Evolutionary conservation across 176 grass and related monocot species (phyloP).

Genomic region (Pharus latifolius): DNA sequence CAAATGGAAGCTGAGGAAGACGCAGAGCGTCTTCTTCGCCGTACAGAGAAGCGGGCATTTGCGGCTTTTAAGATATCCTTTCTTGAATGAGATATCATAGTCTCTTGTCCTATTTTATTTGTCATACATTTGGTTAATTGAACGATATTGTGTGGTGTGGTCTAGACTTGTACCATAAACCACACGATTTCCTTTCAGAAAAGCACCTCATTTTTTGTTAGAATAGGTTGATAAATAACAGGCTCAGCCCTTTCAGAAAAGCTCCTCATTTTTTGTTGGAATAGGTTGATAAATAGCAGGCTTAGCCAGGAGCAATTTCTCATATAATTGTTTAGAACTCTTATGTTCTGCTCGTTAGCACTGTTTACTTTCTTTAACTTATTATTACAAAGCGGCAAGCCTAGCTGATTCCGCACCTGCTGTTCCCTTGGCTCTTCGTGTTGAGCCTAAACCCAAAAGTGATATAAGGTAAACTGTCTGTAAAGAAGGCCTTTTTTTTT

Average conservation of each 20-base stretch:
- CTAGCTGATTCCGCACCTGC: slow-evolving; percentile 70
- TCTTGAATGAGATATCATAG: background rate
- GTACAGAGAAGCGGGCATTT: slow-evolving; percentile 92
- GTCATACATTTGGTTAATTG: background rate
- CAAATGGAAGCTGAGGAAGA: slow-evolving; percentile 99
- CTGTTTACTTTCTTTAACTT: slow-evolving; percentile 41
- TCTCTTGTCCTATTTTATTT: background rate
- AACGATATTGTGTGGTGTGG: background rate
- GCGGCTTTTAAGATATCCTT: slow-evolving; percentile 99
- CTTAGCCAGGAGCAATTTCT: background rate
- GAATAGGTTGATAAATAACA: background rate
- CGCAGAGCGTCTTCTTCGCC: slow-evolving; percentile 78
- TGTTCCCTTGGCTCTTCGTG: slow-evolving; percentile 63
- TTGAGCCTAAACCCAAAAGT: slow-evolving; percentile 91
- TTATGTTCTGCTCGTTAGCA: background rate
- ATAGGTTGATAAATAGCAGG: background rate
- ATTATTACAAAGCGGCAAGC: slow-evolving; percentile 69
- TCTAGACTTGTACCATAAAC: background rate
- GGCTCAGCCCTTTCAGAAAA: too few relatives aligned
- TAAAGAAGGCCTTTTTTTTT: background rate
- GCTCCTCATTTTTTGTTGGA: too few relatives aligned
- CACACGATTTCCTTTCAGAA: background rate
- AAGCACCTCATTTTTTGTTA: too few relatives aligned
- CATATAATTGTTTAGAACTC: background rate
- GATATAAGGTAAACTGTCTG: slow-evolving; percentile 58